Conservation (phyloP, 2,329 filamentous ascomycete species). For the Xylariaceae sp. region DNA sequence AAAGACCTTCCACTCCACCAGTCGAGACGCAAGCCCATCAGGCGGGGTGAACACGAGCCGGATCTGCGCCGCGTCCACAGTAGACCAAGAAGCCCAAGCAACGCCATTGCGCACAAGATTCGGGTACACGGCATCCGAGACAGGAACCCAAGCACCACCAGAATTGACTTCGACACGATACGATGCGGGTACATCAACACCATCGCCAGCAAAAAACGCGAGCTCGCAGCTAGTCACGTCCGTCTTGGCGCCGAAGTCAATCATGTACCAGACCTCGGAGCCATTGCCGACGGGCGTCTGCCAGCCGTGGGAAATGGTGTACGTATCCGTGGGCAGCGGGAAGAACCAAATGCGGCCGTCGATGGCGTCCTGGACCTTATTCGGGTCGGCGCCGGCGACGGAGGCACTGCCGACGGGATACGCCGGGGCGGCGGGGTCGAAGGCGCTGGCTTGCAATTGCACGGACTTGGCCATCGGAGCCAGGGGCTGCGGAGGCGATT, state of each 20-base stretch:
- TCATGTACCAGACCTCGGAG: slow-evolving; percentile 14
- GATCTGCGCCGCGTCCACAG: slow-evolving; percentile 6
- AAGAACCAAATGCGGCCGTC: slow-evolving; percentile 19
- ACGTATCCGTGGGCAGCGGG: slow-evolving; percentile 9
- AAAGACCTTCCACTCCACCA: slow-evolving; percentile 17
- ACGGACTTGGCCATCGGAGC: slow-evolving; percentile 8
- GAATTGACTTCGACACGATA: slow-evolving; percentile 10
- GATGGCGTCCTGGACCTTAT: slow-evolving; percentile 17
- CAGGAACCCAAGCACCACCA: background rate
- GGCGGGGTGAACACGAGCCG: slow-evolving; percentile 13
- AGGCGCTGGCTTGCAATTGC: slow-evolving; percentile 8
- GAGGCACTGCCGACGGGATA: slow-evolving; percentile 14
- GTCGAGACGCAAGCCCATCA: background rate
- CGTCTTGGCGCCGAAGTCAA: slow-evolving; percentile 11
- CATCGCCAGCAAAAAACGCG: slow-evolving; percentile 5
- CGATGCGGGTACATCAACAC: background rate
- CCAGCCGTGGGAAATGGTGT: slow-evolving; percentile 17
- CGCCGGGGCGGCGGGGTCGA: background rate
- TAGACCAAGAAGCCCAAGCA: slow-evolving; percentile 8
- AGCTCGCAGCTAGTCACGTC: slow-evolving; percentile 6
- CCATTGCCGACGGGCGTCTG: slow-evolving; percentile 10
- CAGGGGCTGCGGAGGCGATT: slow-evolving; percentile 3
- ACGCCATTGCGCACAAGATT: slow-evolving; percentile 12
- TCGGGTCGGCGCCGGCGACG: slow-evolving; percentile 4
- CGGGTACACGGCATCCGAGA: slow-evolving; percentile 3